Evolutionary conservation across 2,329 filamentous ascomycete species (phyloP).

Genomic region (Samsoniella hepiali): DNA sequence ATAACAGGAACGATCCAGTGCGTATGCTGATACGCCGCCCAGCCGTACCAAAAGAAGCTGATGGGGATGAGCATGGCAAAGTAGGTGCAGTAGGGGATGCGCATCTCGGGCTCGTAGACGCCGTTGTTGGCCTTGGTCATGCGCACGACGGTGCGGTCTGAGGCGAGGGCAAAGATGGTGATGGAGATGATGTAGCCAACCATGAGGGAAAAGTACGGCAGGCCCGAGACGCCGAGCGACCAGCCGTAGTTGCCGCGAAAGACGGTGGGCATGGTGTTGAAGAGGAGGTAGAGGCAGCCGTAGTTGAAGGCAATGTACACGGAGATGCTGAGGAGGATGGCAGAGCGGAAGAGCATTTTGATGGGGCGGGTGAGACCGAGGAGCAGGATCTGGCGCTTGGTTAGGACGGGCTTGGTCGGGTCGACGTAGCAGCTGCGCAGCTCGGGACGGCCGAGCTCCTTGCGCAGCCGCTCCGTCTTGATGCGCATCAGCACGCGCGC

Average conservation of each 20-base stretch:
- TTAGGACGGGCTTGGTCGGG: constrained; percentile 24
- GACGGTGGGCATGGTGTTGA: constrained; percentile 51
- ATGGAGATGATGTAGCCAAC: constrained; percentile 42
- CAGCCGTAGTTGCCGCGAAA: constrained; percentile 48
- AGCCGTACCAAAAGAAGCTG: constrained; percentile 36
- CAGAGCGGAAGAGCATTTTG: constrained; percentile 49
- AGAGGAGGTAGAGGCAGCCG: constrained; percentile 52
- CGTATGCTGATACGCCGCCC: constrained; percentile 30
- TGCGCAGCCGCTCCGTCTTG: constrained; percentile 44
- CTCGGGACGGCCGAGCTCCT: constrained; percentile 42
- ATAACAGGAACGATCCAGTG: constrained; percentile 34
- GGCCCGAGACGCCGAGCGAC: constrained; percentile 43
- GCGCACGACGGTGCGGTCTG: constrained; percentile 43
- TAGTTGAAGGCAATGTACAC: constrained; percentile 51
- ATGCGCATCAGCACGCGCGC: constrained; percentile 47
- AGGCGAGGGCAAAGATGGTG: constrained; percentile 39
- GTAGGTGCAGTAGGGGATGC: constrained; percentile 33
- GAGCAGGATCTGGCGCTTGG: constrained; percentile 26
- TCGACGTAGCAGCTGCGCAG: constrained; percentile 45
- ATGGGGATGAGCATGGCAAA: constrained; percentile 32
- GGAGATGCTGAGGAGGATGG: constrained; percentile 45
- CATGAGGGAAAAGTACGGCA: constrained; percentile 48
- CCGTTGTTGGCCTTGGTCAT: constrained; percentile 44
- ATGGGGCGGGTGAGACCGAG: constrained; percentile 54
- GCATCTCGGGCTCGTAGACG: constrained; percentile 34